A percentile compares a stretch with the other conserved stretches of the same genome.
Evolutionary conservation across 306 rosid species (phyloP).

Genomic region (Hippophae tibetana): DNA sequence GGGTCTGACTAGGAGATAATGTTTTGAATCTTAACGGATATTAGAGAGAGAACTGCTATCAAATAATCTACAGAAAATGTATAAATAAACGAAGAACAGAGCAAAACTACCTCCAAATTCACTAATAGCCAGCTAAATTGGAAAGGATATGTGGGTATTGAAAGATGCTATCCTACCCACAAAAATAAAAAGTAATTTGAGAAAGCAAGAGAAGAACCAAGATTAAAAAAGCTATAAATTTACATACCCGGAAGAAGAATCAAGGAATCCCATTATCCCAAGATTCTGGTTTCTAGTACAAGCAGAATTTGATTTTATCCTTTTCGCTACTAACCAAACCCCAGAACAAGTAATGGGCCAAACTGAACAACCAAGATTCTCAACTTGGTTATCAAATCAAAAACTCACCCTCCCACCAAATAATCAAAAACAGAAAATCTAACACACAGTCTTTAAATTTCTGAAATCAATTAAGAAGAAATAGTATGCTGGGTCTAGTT

Average conservation of each 20-base stretch:
- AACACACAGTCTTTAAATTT: constrained; percentile 16
- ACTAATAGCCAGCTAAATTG: constrained; percentile 17
- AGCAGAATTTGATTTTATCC: constrained; percentile 44
- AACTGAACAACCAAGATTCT: constrained; percentile 51
- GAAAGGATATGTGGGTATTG: constrained; percentile 19
- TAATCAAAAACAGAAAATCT: constrained; percentile 22
- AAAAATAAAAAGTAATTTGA: constrained; percentile 35
- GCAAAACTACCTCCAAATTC: constrained; percentile 27
- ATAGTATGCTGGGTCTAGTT: constrained; percentile 28
- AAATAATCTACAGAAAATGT: constrained; percentile 51
- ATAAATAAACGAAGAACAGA: constrained; percentile 25
- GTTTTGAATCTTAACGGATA: constrained; percentile 23
- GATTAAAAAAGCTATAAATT: constrained; percentile 25
- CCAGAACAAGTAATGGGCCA: constrained; percentile 38
- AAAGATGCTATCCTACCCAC: constrained; percentile 77
- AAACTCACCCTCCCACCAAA: constrained; percentile 15
- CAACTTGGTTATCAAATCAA: constrained; percentile 25
- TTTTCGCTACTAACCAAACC: constrained; percentile 51
- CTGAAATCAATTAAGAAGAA: constrained; percentile 22
- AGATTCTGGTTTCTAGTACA: constrained; percentile 45
- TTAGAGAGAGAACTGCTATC: constrained; percentile 33
- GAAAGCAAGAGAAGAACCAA: constrained; percentile 29
- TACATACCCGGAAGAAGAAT: constrained; percentile 28
- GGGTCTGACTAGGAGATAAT: constrained; percentile 31
- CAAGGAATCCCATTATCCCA: constrained; percentile 56